These are phyloP conservation scores for Phoenix dactylifera DNA, from an alignment of 176 grass and related monocot species.

Conservation along the genomic window DNA sequence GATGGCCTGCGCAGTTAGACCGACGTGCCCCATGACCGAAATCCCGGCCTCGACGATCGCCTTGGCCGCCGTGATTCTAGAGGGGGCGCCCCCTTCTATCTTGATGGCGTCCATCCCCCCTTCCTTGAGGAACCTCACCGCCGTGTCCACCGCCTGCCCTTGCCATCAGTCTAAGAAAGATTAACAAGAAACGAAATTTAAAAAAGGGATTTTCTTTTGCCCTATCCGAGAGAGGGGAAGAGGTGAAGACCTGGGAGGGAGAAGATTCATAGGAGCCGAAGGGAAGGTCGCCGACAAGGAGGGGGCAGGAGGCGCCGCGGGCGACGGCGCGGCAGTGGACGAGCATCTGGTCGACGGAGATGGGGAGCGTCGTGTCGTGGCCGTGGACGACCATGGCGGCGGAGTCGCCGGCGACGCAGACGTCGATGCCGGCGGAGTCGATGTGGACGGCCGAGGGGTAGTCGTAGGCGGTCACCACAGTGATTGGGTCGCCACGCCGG, in stretches of 20 bases:
- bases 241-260: slow-evolving; percentile 34
- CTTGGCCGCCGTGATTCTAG: slow-evolving; percentile 75
- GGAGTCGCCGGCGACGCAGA: slow-evolving; percentile 88
- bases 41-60: slow-evolving; percentile 88
- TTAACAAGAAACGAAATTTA: too few species aligned
- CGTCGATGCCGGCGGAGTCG: slow-evolving; percentile 75
- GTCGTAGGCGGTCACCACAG: slow-evolving; percentile 94
- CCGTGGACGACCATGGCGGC: slow-evolving; percentile 99
- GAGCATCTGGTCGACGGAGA: slow-evolving; percentile 80
- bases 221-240: too few species aligned
- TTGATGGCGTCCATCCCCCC: slow-evolving; percentile 94
- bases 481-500: slow-evolving; percentile 62
- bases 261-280: slow-evolving; percentile 83
- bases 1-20: slow-evolving; percentile 77
- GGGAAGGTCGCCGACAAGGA: slow-evolving; percentile 78
- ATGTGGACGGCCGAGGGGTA: slow-evolving; percentile 93
- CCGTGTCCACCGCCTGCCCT: slow-evolving; percentile 60
- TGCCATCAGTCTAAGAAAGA: background rate
- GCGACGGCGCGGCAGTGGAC: slow-evolving; percentile 86
- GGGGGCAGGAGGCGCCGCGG: slow-evolving; percentile 51
- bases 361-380: slow-evolving; percentile 84
- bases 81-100: slow-evolving; percentile 68
- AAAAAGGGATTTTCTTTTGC: too few species aligned
- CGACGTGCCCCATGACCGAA: slow-evolving; percentile 84
- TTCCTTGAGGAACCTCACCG: slow-evolving; percentile 77